Conservation (phyloP, 192 early-diverging fungal species). For the Coemansia nantahalensis region DNA sequence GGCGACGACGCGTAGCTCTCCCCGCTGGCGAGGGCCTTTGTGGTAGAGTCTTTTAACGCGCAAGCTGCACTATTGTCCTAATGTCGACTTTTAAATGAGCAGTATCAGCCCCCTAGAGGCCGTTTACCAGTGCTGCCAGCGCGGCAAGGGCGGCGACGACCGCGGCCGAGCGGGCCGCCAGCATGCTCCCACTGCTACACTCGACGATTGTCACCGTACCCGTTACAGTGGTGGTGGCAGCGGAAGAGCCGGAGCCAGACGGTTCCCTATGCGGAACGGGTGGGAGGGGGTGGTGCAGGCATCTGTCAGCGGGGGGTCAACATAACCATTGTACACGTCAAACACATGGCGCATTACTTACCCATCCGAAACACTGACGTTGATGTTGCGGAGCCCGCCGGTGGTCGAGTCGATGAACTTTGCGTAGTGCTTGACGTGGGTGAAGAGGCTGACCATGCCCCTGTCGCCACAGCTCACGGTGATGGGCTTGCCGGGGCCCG, state of each 20-base stretch:
- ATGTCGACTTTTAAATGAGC: too few species aligned
- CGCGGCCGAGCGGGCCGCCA: too few species aligned
- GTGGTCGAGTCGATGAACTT: slow-evolving; percentile 46
- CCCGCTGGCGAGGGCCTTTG: too few species aligned
- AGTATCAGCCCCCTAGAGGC: too few species aligned
- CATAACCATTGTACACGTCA: too few species aligned
- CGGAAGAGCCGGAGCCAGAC: neutral
- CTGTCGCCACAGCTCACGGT: slow-evolving; percentile 37
- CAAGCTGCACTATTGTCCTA: too few species aligned
- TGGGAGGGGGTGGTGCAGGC: neutral
- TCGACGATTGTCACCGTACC: neutral
- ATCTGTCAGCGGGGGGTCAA: too few species aligned
- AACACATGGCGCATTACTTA: slow-evolving; percentile 13
- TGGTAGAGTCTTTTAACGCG: too few species aligned
- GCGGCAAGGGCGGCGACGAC: too few species aligned
- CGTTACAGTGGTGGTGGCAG: neutral
- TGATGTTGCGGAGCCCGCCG: slow-evolving; percentile 32
- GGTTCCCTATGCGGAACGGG: neutral
- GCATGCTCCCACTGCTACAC: neutral
- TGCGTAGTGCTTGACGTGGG: slow-evolving; percentile 43
- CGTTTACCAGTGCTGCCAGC: too few species aligned
- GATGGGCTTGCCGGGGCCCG: slow-evolving; percentile 28
- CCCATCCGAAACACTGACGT: slow-evolving; percentile 17
- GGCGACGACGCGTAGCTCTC: neutral
- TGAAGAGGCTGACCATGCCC: slow-evolving; percentile 52